phyloP scores from a whole-genome alignment of 371 early-diverging fungal genomes.

The Rhizopus delemar region DNA sequence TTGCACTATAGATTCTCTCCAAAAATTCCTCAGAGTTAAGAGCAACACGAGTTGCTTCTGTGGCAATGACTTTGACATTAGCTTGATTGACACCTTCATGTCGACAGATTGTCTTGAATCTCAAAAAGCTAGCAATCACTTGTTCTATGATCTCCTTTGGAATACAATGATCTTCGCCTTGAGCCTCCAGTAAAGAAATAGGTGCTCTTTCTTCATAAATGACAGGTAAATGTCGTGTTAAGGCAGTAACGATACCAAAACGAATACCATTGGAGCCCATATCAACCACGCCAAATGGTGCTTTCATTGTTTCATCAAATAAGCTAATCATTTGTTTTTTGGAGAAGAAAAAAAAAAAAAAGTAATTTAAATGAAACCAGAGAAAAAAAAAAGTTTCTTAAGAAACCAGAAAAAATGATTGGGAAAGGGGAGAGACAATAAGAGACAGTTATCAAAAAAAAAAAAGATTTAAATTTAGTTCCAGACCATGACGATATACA shows the following conservation, averaged over 20 bases:
- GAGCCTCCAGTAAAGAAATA: conserved; percentile 63
- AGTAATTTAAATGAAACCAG: too few species aligned
- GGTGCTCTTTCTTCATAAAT: conserved; percentile 66
- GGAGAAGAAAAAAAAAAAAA: too few species aligned
- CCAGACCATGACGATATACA: not conserved
- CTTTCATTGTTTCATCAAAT: conserved; percentile 14
- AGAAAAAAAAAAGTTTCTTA: too few species aligned
- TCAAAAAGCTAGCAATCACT: conserved; percentile 54
- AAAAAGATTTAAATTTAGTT: not conserved
- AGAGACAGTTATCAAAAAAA: not conserved
- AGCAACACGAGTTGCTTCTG: conserved; percentile 66
- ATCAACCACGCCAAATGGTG: conserved; percentile 64
- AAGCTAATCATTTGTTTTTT: too few species aligned
- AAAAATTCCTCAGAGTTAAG: conserved; percentile 56
- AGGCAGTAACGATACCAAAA: conserved; percentile 59
- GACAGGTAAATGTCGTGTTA: conserved; percentile 63
- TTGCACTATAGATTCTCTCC: conserved; percentile 45
- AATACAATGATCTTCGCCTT: conserved; percentile 47
- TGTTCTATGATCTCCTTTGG: conserved; percentile 54
- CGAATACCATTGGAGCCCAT: conserved; percentile 74
- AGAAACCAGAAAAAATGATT: too few species aligned
- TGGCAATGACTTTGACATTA: conserved; percentile 61
- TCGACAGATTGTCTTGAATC: conserved; percentile 56
- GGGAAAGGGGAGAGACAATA: too few species aligned
- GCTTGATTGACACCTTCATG: conserved; percentile 42